Conservation (phyloP, 2,329 filamentous ascomycete genomes). For the Huntiella abstrusa region DNA sequence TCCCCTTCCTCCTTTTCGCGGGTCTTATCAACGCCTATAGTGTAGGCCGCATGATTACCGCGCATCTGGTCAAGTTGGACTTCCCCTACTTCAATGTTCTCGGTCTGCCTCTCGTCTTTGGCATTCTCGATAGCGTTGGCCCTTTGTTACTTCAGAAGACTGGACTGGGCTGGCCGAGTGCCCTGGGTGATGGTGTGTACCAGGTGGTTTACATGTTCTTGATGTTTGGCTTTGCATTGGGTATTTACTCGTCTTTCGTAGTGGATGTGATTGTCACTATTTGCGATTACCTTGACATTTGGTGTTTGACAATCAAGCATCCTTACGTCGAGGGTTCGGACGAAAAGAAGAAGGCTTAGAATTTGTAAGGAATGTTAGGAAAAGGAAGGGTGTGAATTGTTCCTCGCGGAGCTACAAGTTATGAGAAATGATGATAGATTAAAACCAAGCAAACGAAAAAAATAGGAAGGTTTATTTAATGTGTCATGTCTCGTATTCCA, state of each 20-base stretch:
- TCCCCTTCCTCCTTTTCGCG: constrained; percentile 78
- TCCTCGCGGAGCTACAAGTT: too few species aligned
- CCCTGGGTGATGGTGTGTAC: constrained; percentile 58
- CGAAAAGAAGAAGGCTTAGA: constrained; percentile 20
- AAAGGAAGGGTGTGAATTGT: background rate
- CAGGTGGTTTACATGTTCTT: constrained; percentile 83
- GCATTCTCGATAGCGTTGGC: constrained; percentile 63
- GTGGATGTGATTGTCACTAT: constrained; percentile 95
- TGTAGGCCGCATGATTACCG: constrained; percentile 88
- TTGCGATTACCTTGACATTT: constrained; percentile 95
- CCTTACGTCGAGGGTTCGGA: constrained; percentile 30
- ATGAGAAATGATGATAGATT: background rate
- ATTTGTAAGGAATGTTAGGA: background rate
- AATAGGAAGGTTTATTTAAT: background rate
- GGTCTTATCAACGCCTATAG: constrained; percentile 87
- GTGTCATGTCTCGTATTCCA: too few species aligned
- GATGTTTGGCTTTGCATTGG: constrained; percentile 66
- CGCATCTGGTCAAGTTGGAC: constrained; percentile 68
- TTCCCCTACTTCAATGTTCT: constrained; percentile 90
- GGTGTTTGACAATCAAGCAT: constrained; percentile 95
- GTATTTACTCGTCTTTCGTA: constrained; percentile 94
- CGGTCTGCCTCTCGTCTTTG: constrained; percentile 55
- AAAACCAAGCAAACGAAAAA: background rate
- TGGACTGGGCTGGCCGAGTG: constrained; percentile 53
- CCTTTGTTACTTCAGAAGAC: constrained; percentile 40